Conservation (phyloP, 345 rosid species). For the Eutrema japonicum region DNA sequence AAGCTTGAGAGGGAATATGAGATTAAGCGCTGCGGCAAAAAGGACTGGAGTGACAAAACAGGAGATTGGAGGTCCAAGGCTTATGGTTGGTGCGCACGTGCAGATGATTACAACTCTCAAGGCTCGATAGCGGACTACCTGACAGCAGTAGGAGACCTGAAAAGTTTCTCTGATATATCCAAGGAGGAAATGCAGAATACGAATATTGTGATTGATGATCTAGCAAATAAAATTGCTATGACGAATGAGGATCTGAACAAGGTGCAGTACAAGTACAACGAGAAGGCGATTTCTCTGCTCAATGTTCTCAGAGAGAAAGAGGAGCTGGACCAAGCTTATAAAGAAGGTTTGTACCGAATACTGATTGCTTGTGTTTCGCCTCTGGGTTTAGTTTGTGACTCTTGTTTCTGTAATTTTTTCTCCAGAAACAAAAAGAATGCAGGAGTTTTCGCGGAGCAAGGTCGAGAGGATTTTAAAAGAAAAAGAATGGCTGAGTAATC, state of each 20-base stretch:
- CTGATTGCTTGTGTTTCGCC: conserved; percentile 15
- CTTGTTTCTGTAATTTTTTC: conserved; percentile 27
- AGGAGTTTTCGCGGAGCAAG: conserved; percentile 62
- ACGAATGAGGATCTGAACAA: conserved; percentile 63
- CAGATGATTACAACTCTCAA: conserved; percentile 60
- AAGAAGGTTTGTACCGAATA: conserved; percentile 57
- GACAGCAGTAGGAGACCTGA: conserved; percentile 59
- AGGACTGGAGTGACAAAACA: conserved; percentile 54
- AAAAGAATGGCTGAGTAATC: conserved; percentile 60
- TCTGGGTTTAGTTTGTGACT: conserved; percentile 1
- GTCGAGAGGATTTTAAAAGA: conserved; percentile 64
- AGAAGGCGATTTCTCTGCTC: conserved; percentile 55
- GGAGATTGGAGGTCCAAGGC: conserved; percentile 45
- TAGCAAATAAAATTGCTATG: conserved; percentile 61
- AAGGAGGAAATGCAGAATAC: conserved; percentile 50
- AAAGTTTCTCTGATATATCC: conserved; percentile 57
- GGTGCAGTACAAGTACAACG: conserved; percentile 56
- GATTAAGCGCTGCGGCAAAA: conserved; percentile 50
- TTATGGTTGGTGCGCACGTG: conserved; percentile 85
- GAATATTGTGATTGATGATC: conserved; percentile 50
- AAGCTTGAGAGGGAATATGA: conserved; percentile 70
- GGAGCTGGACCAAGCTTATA: conserved; percentile 59
- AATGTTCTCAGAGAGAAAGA: conserved; percentile 79
- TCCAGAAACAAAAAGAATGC: conserved; percentile 78
- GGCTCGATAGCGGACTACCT: conserved; percentile 72